Evolutionary conservation across 179 eudicot species (phyloP).

Genomic region (Camellia oleifera): DNA sequence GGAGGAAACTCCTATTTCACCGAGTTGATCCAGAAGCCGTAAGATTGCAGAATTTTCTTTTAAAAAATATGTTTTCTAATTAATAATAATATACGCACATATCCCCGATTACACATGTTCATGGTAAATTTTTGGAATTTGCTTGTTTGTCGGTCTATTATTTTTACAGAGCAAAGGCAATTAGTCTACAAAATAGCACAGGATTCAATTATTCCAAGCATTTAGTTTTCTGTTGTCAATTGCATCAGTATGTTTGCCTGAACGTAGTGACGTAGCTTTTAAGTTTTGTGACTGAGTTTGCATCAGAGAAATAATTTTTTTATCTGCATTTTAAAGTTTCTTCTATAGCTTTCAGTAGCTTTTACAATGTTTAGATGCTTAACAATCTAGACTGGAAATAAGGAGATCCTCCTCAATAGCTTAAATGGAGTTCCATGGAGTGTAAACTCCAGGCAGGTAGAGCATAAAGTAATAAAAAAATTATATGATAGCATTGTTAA

Average conservation of each 20-base stretch:
- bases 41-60: slow-evolving; percentile 25
- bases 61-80: neutral
- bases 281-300: neutral
- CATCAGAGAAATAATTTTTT: neutral
- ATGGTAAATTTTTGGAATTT: neutral
- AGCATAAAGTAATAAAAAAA: neutral
- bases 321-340: neutral
- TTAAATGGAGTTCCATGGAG: neutral
- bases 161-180: neutral
- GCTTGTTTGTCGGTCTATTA: neutral
- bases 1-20: slow-evolving; percentile 80
- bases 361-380: neutral
- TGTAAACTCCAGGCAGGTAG: neutral
- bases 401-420: neutral
- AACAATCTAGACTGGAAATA: slow-evolving; percentile 2
- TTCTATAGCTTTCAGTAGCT: neutral
- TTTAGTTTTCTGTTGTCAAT: neutral
- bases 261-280: neutral
- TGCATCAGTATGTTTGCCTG: neutral
- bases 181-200: neutral
- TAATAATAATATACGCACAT: neutral
- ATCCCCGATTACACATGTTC: neutral
- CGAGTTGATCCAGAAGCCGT: slow-evolving; percentile 84
- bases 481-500: neutral
- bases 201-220: neutral